phyloP scores from a whole-genome alignment of 2,329 filamentous ascomycete genomes.

The Aspergillus novofumigatus region DNA sequence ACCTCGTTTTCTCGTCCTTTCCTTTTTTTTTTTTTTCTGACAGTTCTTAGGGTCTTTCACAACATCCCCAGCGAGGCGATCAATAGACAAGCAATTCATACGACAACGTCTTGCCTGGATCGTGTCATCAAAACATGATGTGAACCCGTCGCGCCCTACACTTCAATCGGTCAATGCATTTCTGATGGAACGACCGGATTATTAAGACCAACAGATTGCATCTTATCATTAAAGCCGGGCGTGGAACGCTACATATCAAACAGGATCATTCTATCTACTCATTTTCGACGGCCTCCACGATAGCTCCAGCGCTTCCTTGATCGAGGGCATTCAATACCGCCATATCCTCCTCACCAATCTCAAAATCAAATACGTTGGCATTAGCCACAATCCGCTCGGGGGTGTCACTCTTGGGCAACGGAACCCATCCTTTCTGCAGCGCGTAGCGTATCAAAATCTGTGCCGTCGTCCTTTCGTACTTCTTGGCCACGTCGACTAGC shows the following conservation, averaged over 20 bases:
- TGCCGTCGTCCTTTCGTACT: conserved; percentile 68
- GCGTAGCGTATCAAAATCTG: conserved; percentile 80
- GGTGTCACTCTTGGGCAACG: conserved; percentile 70
- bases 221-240: not conserved
- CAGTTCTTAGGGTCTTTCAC: conserved; percentile 28
- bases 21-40: conserved; percentile 6
- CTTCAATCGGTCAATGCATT: conserved; percentile 90
- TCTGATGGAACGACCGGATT: conserved; percentile 58
- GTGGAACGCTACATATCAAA: conserved; percentile 6
- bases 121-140: conserved; percentile 70
- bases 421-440: conserved; percentile 71
- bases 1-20: not conserved
- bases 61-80: conserved; percentile 20
- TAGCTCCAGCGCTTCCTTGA: conserved; percentile 45
- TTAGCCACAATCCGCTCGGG: conserved; percentile 65
- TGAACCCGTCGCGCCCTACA: conserved; percentile 78
- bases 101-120: conserved; percentile 76
- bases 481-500: conserved; percentile 62
- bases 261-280: conserved; percentile 25
- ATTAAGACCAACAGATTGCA: conserved; percentile 17
- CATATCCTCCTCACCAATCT: conserved; percentile 57
- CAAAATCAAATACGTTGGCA: conserved; percentile 58
- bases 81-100: conserved; percentile 70
- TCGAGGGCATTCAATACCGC: conserved; percentile 48
- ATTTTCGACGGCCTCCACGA: conserved; percentile 46